phyloP scores from a whole-genome alignment of 768 basidiomycete genomes.

The Melanogaster broomeanus region DNA sequence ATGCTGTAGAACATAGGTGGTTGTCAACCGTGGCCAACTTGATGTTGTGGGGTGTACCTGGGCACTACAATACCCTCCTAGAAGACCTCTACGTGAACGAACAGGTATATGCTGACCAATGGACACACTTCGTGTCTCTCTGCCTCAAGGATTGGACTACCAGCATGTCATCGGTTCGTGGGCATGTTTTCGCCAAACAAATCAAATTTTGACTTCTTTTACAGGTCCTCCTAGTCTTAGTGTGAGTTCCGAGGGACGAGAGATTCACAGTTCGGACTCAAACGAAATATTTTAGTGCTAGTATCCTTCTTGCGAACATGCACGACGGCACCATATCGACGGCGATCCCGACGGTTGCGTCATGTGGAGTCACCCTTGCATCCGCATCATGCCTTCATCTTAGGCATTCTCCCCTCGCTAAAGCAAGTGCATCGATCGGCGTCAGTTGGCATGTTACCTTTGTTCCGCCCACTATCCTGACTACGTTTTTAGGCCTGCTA shows the following conservation, averaged over 20 bases:
- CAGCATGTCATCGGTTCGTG: conserved; percentile 40
- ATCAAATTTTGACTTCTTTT: conserved; percentile 7
- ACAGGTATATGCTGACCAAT: conserved; percentile 54
- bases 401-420: conserved; percentile 20
- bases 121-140: conserved; percentile 48
- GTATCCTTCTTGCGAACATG: too few relatives aligned
- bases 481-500: conserved; percentile 29
- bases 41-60: too few relatives aligned
- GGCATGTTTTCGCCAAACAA: background rate
- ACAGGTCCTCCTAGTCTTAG: conserved; percentile 25
- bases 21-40: too few relatives aligned
- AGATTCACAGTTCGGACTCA: conserved; percentile 16
- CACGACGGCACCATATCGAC: conserved; percentile 23
- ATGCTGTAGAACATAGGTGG: conserved; percentile 36
- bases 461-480: conserved; percentile 3
- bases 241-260: too few relatives aligned
- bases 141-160: conserved; percentile 53
- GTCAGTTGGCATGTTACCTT: conserved; percentile 32
- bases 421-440: conserved; percentile 39
- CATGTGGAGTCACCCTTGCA: conserved; percentile 25
- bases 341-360: conserved; percentile 25
- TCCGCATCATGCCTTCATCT: conserved; percentile 31
- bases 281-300: conserved; percentile 38
- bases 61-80: too few relatives aligned
- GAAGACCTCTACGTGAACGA: conserved; percentile 55